Evolutionary conservation across 169 alveolate species (phyloP), one percentile per base, ranked within the genome.

Genomic region (Eimeria maxima): DNA sequence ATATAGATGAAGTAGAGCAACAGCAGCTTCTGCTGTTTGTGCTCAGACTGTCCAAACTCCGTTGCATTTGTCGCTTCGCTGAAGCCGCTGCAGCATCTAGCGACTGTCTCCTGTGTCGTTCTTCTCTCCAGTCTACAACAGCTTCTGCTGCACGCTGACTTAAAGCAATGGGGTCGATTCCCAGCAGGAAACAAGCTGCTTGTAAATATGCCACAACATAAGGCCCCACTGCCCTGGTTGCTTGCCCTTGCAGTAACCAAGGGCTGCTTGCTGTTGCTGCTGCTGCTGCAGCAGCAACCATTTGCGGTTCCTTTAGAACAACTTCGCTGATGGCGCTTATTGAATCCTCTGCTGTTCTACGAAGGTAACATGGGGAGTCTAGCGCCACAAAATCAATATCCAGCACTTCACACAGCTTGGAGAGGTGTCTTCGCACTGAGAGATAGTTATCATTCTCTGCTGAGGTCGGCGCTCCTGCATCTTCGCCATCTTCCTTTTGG

Each of bases 101-200:
- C 33, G 93, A 87, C 13, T 22, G 55, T 24, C 93, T 60, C 80
- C 29, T 63, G 16, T 87, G 93, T 22, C 42, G 42, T 50, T 87
- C 93, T 57, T 87, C 93, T 63, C 65, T 60, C 83, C 81, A 87
- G 50, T 87, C 93, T 42, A 63, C 33, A 38, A 87, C 65, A 20
- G 65, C 78, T 63, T 87, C 93, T 63, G 65, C 27, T 57, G 93
- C 81, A n/a, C 93, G 65, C 83, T 87, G 65, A 0, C 65, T 80
- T 18, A 87, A 45, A 6, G 83, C 71, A 87, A 14, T 11, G 18
- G 81, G 33, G 42, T 57, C 93, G 65, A 87, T 44, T 13, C 93
- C 93, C 44, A 87, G 73, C 67, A 87, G 83, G 47, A 87, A 33
- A 18, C 93, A 87, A 60, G 93, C 93, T 11, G 93, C 93, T 42